Base-by-base conservation (phyloP, 768 basidiomycete species). In the Dacryopinax spathularia region DNA sequence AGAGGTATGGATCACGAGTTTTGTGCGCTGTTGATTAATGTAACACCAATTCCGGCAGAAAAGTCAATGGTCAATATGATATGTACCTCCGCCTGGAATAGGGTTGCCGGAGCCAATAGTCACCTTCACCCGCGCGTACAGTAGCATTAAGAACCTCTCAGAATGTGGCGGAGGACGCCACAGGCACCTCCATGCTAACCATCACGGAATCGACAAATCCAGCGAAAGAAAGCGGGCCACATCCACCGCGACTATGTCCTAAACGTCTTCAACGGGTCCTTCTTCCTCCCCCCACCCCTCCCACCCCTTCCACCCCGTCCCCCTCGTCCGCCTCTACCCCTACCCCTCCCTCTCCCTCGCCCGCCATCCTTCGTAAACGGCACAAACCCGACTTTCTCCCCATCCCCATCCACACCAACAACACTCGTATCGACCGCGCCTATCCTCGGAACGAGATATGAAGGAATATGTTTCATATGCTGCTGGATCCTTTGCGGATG, bases 381-480 rank as follows among this genome's bases (percentile, higher is more conserved):
- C 18, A 88, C 83, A 68, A 90, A 89, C 12, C 79, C 80, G 35
- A 75, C 78, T 29, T 74, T 74, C 4, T 75, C 66, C 36, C 76
- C 75, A 18, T 75, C 72, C 29, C 64, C 65, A 7, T 70, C 71
- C 3, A 71, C n/a, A 35, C 63, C 48, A 22, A 56, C 60, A 33
- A 35, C 34, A 16, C 61, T 63, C 12, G 66, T 36, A 18, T 29
- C 62, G n/a, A 87, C 83, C 7, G 86, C 77, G 25, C 86, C 84
- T 59, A 90, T 87, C 31, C 83, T 84, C 1, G 95, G 94, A 66
- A 96, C 78, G 29, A 98, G 79, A 72, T 99, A 99, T 63, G 85
- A 87, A 0, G 95, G 96, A 3, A 98, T 84, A 73, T 94, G 89
- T 73, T 95, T 97, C 85, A 98, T 89, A 72, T 98, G 94, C 1